These are phyloP conservation scores for Arachnopeziza araneosa DNA, from an alignment of 2,329 filamentous ascomycete species.

Conservation along the genomic window DNA sequence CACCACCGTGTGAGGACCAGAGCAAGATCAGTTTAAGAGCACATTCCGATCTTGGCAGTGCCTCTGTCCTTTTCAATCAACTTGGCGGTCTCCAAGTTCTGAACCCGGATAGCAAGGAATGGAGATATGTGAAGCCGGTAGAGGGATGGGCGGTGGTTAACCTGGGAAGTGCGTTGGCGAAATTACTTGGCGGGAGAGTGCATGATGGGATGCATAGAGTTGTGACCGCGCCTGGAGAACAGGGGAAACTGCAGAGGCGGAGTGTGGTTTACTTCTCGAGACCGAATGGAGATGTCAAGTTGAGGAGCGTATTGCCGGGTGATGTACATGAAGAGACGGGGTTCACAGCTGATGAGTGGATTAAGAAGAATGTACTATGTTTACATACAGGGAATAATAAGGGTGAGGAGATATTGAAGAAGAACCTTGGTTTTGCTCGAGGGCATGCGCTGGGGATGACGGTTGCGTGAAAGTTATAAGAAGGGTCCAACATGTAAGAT, in stretches of 20 bases:
- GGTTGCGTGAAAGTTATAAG: neutral
- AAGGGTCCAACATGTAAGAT: neutral
- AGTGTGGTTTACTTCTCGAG: neutral
- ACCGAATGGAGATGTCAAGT: neutral
- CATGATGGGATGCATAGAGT: neutral
- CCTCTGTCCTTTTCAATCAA: neutral
- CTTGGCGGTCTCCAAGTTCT: neutral
- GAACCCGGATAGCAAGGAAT: neutral
- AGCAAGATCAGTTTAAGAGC: neutral
- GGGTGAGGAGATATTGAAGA: neutral
- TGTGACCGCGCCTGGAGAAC: neutral
- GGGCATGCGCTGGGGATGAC: neutral
- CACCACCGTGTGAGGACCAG: neutral
- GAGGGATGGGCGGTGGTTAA: neutral
- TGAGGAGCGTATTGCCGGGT: neutral
- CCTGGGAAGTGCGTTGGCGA: neutral
- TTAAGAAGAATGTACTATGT: neutral
- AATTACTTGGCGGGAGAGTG: neutral
- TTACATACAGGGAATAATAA: neutral
- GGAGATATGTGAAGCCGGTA: neutral
- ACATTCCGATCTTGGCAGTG: neutral
- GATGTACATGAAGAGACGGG: neutral
- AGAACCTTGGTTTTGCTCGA: neutral
- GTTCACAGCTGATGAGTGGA: neutral
- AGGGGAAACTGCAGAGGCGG: neutral